Evolutionary conservation across 805 yeast genomes (phyloP), one percentile per base, ranked within the genome.

Genomic region (Pichia eremophila): DNA sequence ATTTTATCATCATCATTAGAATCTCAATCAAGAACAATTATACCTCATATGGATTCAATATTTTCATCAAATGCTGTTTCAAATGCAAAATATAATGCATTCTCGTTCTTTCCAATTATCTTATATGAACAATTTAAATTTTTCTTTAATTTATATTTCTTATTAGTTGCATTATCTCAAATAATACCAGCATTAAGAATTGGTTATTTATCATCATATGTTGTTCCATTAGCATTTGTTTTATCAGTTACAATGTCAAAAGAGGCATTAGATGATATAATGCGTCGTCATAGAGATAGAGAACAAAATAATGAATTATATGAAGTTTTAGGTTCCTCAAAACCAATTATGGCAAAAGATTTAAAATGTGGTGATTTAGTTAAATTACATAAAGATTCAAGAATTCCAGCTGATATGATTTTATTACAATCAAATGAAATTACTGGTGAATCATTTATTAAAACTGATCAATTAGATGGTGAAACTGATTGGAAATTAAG

Each of bases 401-500:
- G 99, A 46, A 78, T 93, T 2, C 99, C 99, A 0, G 98, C 99
- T 0, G 99, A 93, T 64, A 74, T 89, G 79, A 69, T 93, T 8
- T 65, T 93, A 28, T 67, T 93, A 40, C 95, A 87, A 60, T 82
- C 96, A 1, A 81, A 88, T 48, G 96, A 87, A 60, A 65, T 70
- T 4, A 72, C 76, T 4, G 97, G 96, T 8, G 99, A 93, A 60
- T 76, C 90, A 2, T 93, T 95, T 58, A 86, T 93, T 54, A 85
- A 95, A 58, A 93, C 99, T 0, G 99, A 93, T 69, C 99, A 93
- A 67, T 71, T 93, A 44, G 99, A 93, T 65, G 99, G 99, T 61
- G 99, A 93, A 65, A 93, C 99, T 7, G 99, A 93, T 67, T 93
- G 99, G 99, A 93, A 93, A 63, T 71, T 93, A 47, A 72, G 99